Conservation (phyloP, 345 rosid genomes). For the Garcia nutans region DNA sequence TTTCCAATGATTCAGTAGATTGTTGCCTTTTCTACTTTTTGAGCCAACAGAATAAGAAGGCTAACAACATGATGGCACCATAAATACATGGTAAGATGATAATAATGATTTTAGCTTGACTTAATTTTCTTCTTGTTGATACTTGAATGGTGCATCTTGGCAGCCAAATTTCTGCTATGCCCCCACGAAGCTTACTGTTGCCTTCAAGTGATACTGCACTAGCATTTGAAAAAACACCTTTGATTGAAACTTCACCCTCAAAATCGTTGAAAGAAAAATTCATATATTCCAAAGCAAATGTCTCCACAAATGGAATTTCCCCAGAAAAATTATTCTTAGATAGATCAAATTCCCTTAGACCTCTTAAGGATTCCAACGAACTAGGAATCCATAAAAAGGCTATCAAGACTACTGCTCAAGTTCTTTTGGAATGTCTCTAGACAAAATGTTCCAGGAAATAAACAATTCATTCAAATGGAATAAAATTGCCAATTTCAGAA, state of each 20-base stretch:
- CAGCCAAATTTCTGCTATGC: not conserved
- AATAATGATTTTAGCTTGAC: not conserved
- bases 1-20: not conserved
- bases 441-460: not conserved
- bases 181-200: not conserved
- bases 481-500: too few relatives aligned
- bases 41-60: not conserved
- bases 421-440: not conserved
- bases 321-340: not conserved
- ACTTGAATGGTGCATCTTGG: not conserved
- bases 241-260: not conserved
- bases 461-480: not conserved
- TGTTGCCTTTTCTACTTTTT: not conserved
- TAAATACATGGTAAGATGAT: not conserved
- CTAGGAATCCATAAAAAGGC: not conserved
- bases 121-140: not conserved
- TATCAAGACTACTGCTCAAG: slow-evolving; percentile 2
- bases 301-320: not conserved
- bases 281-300: not conserved
- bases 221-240: slow-evolving; percentile 3
- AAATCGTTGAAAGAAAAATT: slow-evolving; percentile 5
- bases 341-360: not conserved
- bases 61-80: not conserved
- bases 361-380: slow-evolving; percentile 2
- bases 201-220: slow-evolving; percentile 11